phyloP scores from a whole-genome alignment of 768 basidiomycete species.

The Podaxis rugospora region DNA sequence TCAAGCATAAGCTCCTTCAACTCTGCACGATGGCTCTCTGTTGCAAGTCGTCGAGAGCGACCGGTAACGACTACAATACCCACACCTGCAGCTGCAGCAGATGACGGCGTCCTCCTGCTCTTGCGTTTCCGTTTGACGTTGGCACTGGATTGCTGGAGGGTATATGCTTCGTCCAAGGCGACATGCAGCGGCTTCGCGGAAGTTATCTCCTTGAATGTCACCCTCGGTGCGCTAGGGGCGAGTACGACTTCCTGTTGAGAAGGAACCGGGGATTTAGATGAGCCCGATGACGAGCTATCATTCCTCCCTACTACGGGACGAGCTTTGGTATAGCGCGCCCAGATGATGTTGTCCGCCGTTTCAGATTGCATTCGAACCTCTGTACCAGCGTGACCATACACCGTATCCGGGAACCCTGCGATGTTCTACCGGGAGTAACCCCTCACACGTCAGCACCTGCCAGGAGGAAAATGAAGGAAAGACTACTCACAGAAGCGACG shows the following conservation, averaged over 20 bases:
- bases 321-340: slow-evolving; percentile 54
- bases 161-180: slow-evolving; percentile 42
- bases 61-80: slow-evolving; percentile 62
- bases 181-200: slow-evolving; percentile 60
- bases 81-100: background rate
- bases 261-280: background rate
- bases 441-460: background rate
- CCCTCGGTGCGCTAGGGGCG: slow-evolving; percentile 42
- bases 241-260: background rate
- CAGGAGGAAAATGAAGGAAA: background rate
- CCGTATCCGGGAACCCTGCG: slow-evolving; percentile 57
- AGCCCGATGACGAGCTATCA: background rate
- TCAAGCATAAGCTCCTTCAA: slow-evolving; percentile 54
- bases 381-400: slow-evolving; percentile 62
- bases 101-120: background rate
- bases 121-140: slow-evolving; percentile 4
- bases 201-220: slow-evolving; percentile 55
- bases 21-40: slow-evolving; percentile 53
- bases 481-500: slow-evolving; percentile 41
- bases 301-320: background rate
- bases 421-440: slow-evolving; percentile 21
- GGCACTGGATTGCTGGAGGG: slow-evolving; percentile 3
- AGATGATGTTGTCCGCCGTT: slow-evolving; percentile 77
- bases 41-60: slow-evolving; percentile 68
- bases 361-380: slow-evolving; percentile 71